Conservation (phyloP, 768 basidiomycete species). For the Collybia sp. region DNA sequence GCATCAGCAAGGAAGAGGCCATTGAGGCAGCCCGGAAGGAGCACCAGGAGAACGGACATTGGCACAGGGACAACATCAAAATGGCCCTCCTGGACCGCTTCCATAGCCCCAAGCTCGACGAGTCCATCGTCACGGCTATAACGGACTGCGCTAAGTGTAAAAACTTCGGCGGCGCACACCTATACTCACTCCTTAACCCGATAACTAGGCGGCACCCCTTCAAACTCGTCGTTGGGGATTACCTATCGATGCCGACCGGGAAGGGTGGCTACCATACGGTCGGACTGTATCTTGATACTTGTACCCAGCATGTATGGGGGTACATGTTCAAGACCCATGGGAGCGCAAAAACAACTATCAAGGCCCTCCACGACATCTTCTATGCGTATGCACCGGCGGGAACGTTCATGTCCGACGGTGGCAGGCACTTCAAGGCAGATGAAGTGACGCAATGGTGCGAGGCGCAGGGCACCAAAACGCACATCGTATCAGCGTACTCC, state of each 20-base stretch:
- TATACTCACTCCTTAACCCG: neutral
- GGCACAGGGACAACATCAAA: neutral
- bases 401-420: too few species aligned
- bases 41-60: neutral
- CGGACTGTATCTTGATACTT: too few species aligned
- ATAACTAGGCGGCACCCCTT: neutral
- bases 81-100: slow-evolving; percentile 1
- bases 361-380: too few species aligned
- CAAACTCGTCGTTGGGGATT: neutral
- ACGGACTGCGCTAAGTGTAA: slow-evolving; percentile 1
- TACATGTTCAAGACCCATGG: too few species aligned
- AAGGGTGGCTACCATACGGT: neutral
- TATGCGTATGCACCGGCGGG: too few species aligned
- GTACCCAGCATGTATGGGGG: too few species aligned
- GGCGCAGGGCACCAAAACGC: too few species aligned
- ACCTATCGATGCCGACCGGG: neutral
- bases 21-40: neutral
- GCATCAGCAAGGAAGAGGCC: slow-evolving; percentile 3
- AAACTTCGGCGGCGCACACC: too few species aligned
- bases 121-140: slow-evolving; percentile 5
- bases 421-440: too few species aligned
- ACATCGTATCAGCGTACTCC: too few species aligned
- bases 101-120: neutral
- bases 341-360: too few species aligned
- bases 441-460: too few species aligned